Evolutionary conservation across 108 stramenopile species (phyloP), one percentile per base, ranked within the genome.

Genomic region (Skeletonema menzelii): DNA sequence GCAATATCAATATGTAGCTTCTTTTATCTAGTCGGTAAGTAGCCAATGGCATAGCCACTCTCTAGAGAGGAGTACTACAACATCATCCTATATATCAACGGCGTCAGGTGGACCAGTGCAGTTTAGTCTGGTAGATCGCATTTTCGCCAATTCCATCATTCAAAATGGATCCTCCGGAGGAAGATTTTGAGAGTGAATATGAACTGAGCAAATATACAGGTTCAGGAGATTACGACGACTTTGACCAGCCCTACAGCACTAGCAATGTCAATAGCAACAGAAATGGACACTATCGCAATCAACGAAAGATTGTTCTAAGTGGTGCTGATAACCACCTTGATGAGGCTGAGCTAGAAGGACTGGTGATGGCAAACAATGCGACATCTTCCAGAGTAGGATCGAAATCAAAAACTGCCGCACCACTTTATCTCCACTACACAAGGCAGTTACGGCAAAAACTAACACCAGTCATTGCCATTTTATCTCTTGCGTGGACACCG

Each of bases 311-410:
- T 53, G 49, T 22, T 22, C 22, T 59, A 13, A 49, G 32, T 28
- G 65, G 47, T 35, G 31, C 22, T 28, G 76, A 77, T 27, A 46
- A 77, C 15, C 57, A 70, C 8, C 38, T 77, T 4, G 76, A 77
- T 61, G 76, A 77, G 44, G 65, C 34, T 27, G 76, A 77, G 59
- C 35, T 77, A 59, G 76, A 77, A 70, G 76, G 76, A 22, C 59
- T 76, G 19, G 38, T 76, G 2, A 66, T 65, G 64, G 59, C 68
- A 14, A 19, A 28, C 47, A 44, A 63, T 42, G 0, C 24, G 7
- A 61, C 32, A n/a, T 34, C 47, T 47, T 69, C 55, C 4, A 31
- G 42, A 34, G 53, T 26, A 19, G 61, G 26, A n/a, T 59, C 26
- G 8, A 40, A 42, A 27, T 24, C 35, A 27, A 66, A 64, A 37